Percentiles rank a stretch among this genome's conserved stretches.
Evolutionary conservation across 2,329 filamentous ascomycete genomes (phyloP).

Genomic region (Alternaria gaisen): DNA sequence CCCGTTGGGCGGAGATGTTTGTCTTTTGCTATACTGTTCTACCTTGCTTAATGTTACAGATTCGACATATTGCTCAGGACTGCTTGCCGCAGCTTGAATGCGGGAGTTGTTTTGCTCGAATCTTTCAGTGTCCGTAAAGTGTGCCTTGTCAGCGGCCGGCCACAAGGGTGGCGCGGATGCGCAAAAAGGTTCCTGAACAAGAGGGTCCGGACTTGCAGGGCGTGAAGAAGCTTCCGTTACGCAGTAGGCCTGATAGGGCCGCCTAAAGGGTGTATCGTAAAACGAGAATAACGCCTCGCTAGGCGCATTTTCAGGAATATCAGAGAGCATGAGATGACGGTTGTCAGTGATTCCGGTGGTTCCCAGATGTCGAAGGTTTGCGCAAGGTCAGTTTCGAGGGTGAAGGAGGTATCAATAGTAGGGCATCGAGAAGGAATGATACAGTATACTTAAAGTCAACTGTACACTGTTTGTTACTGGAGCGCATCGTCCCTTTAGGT

Average conservation of each 20-base stretch:
- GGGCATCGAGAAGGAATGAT: neutral
- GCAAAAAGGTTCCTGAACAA: conserved; percentile 15
- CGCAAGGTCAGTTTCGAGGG: neutral
- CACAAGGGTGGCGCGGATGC: neutral
- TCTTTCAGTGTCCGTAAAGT: neutral
- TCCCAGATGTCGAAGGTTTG: neutral
- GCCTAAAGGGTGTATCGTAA: neutral
- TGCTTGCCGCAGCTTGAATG: neutral
- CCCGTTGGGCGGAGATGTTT: conserved; percentile 3
- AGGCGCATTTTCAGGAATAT: neutral
- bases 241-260: conserved; percentile 33
- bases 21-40: conserved; percentile 9
- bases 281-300: conserved; percentile 8
- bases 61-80: conserved; percentile 1
- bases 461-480: neutral
- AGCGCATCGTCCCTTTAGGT: neutral
- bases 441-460: conserved; percentile 1
- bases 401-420: neutral
- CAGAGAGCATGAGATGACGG: neutral
- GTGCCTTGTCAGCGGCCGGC: neutral
- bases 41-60: neutral
- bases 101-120: neutral
- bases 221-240: conserved; percentile 30
- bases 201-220: conserved; percentile 22
- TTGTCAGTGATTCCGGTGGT: neutral